Percentiles rank a stretch among this genome's conserved stretches.
phyloP scores from a whole-genome alignment of 768 basidiomycete genomes.

The Pleurotus tuoliensis region DNA sequence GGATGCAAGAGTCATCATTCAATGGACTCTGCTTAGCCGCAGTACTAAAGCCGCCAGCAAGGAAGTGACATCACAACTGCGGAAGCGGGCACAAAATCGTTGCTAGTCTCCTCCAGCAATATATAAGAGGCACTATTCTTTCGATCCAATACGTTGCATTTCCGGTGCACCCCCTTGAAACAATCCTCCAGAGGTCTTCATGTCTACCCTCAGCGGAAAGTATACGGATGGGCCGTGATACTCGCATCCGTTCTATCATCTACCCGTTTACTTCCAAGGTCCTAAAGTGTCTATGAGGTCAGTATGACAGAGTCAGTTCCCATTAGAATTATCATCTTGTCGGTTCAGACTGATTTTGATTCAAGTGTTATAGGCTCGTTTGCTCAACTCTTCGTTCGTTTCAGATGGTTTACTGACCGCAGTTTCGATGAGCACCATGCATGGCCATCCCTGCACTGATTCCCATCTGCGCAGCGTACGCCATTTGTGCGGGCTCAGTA shows the following conservation, averaged over 20 bases:
- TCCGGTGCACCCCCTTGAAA: background rate
- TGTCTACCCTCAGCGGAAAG: background rate
- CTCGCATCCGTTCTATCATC: no score
- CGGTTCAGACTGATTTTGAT: background rate
- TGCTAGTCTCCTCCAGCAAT: background rate
- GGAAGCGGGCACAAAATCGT: conserved; percentile 3
- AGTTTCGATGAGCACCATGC: background rate
- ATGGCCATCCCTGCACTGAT: conserved; percentile 2
- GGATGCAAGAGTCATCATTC: conserved; percentile 1
- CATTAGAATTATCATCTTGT: background rate
- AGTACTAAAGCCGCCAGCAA: conserved; percentile 5
- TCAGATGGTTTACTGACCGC: conserved; percentile 5
- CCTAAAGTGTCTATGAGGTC: background rate
- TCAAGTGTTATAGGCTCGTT: background rate
- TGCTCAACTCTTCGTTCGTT: background rate
- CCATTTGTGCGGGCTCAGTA: conserved; percentile 2
- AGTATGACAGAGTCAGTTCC: background rate
- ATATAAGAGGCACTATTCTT: background rate
- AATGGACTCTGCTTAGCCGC: background rate
- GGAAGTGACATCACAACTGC: conserved; percentile 5
- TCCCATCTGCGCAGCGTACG: conserved; percentile 7
- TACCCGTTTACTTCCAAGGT: no score
- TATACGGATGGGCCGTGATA: no score
- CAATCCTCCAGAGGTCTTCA: background rate
- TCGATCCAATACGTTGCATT: background rate